These are phyloP conservation scores for Russula foetens DNA, from an alignment of 768 basidiomycete genomes.

Conservation along the genomic window DNA sequence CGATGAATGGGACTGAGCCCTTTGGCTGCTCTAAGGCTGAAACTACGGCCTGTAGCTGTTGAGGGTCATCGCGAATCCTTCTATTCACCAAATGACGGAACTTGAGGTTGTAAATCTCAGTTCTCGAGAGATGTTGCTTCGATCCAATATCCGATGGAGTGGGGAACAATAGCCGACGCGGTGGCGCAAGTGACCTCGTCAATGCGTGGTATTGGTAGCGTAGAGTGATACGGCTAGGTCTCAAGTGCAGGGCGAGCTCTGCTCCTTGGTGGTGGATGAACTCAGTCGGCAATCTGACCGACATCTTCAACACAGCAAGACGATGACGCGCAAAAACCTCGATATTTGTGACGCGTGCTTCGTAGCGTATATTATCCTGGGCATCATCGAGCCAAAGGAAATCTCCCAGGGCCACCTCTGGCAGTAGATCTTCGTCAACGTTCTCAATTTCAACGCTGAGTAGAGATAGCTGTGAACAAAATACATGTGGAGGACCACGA, in stretches of 20 bases:
- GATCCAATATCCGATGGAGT: conserved; percentile 24
- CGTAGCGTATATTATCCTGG: conserved; percentile 5
- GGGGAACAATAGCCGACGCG: conserved; percentile 47
- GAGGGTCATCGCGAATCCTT: conserved; percentile 37
- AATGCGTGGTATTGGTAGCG: conserved; percentile 55
- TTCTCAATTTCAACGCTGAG: conserved; percentile 9
- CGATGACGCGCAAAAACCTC: background rate
- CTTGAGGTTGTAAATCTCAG: conserved; percentile 1
- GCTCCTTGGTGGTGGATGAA: conserved; percentile 36
- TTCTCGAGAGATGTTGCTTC: conserved; percentile 13
- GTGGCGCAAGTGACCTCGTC: conserved; percentile 33
- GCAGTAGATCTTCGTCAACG: conserved; percentile 6
- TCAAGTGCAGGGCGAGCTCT: conserved; percentile 43
- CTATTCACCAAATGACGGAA: conserved; percentile 31
- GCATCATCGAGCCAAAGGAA: conserved; percentile 12
- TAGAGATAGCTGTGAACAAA: background rate
- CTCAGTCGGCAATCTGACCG: conserved; percentile 34
- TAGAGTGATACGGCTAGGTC: conserved; percentile 44
- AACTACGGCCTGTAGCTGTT: conserved; percentile 40
- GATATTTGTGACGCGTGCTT: background rate
- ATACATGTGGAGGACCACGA: background rate
- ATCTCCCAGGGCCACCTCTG: conserved; percentile 7
- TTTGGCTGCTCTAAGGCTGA: conserved; percentile 36
- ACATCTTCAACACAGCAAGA: conserved; percentile 36
- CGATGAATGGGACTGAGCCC: conserved; percentile 46